Evolutionary conservation across 306 rosid species (phyloP).

Genomic region (Gillenia trifoliata): DNA sequence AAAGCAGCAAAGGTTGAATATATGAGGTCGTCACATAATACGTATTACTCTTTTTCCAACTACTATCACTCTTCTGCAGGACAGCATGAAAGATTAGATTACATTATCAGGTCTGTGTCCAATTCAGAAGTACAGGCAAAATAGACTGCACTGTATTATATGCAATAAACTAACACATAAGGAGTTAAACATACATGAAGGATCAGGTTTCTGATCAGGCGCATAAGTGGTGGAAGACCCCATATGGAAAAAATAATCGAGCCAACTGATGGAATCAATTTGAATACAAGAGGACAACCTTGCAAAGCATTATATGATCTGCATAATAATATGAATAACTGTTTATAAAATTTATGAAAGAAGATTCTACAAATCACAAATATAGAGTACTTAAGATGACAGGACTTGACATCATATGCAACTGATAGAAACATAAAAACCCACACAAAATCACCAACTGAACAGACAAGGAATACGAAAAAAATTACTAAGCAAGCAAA

Average conservation of each 20-base stretch:
- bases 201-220: conserved; percentile 48
- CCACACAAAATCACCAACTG: background rate
- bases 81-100: conserved; percentile 12
- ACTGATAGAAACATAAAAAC: background rate
- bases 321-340: conserved; percentile 23
- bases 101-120: background rate
- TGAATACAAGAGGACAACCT: conserved; percentile 50
- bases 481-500: background rate
- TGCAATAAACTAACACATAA: conserved; percentile 17
- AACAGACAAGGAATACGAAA: background rate
- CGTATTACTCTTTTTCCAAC: conserved; percentile 82
- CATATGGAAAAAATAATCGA: conserved; percentile 66
- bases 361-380: conserved; percentile 1
- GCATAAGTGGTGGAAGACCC: conserved; percentile 76
- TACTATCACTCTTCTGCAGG: conserved; percentile 68
- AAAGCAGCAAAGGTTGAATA: conserved; percentile 75
- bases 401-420: conserved; percentile 8
- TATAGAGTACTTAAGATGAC: background rate
- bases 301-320: conserved; percentile 61
- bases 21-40: conserved; percentile 56
- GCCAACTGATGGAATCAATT: conserved; percentile 67
- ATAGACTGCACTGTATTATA: conserved; percentile 3
- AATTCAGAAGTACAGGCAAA: background rate
- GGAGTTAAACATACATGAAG: conserved; percentile 42
- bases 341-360: conserved; percentile 1